Conservation (phyloP, 164 flowering plant genomes). For the grape (Vitis vinifera) region ASM3070453v1 NC_081805.1:5993001-5993500, state of each 20-base stretch:
- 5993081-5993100: conserved; percentile 45
- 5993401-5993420: too few relatives aligned
- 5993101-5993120: conserved; percentile 62
- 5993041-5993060: conserved; percentile 4
- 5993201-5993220: conserved; percentile 59
- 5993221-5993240: conserved; percentile 43
- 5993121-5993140: conserved; percentile 51
- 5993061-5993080: conserved; percentile 28
- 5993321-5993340: neutral
- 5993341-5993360: too few relatives aligned
- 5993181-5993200: conserved; percentile 66
- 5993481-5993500: conserved; percentile 83
- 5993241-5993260: conserved; percentile 44
- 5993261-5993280: conserved; percentile 14
- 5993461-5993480: conserved; percentile 67
- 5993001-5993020: too few relatives aligned
- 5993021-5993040: too few relatives aligned
- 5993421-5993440: neutral
- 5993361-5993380: too few relatives aligned
- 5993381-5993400: too few relatives aligned
- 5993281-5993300: conserved; percentile 27
- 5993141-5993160: conserved; percentile 18
- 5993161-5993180: conserved; percentile 24
- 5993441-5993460: conserved; percentile 68
- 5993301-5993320: conserved; percentile 55